Base-by-base conservation (phyloP, 331 rosid genomes). In the Quercus phellos region DNA sequence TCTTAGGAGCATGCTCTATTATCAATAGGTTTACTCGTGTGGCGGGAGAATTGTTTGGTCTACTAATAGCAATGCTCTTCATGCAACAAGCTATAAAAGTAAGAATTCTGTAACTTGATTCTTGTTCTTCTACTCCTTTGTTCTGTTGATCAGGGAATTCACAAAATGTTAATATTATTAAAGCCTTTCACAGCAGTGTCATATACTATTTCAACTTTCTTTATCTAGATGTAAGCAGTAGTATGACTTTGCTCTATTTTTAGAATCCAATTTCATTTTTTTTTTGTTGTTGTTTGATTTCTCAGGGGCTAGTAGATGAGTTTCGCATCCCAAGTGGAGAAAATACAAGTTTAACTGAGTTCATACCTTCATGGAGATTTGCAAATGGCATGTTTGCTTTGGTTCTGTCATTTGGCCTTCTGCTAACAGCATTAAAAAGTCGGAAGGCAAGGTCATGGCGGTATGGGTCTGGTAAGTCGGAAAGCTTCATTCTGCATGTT, bases 381-480 rank as follows among this genome's bases (percentile, higher is more conserved):
- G 83, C 97, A 53, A 95, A 95, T 76, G 99, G 99, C 56, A 95
- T 93, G 99, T 95, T 95, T 88, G 99, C 99, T 78, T 54, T 95
- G 84, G 98, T 95, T 54, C 92, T 95, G 72, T 95, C 99, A 0
- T 95, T 95, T 87, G 99, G 99, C 81, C 99, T 95, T 89, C 94
- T 93, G 66, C 83, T 90, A 51, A 93, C 98, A 59, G 98, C 93
- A 29, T 83, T 95, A 73, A 86, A 70, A 75, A 95, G 99, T 82
- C 81, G 99, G 76, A 95, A 95, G 78, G 99, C 99, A 10, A 91
- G 99, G 81, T 90, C 97, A 4, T 95, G 99, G 99, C 97, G 99
- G 32, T 95, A 95, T 72, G 99, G 99, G 43, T 75, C 89, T 7
- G 99, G 99, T 93, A 85, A 73, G 91, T 71, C 51, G 26, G 50